A percentile compares a stretch with the other conserved stretches of the same genome.
These are phyloP conservation scores for Microcera coccophila DNA, from an alignment of 2,329 filamentous ascomycete species.

Conservation along the genomic window DNA sequence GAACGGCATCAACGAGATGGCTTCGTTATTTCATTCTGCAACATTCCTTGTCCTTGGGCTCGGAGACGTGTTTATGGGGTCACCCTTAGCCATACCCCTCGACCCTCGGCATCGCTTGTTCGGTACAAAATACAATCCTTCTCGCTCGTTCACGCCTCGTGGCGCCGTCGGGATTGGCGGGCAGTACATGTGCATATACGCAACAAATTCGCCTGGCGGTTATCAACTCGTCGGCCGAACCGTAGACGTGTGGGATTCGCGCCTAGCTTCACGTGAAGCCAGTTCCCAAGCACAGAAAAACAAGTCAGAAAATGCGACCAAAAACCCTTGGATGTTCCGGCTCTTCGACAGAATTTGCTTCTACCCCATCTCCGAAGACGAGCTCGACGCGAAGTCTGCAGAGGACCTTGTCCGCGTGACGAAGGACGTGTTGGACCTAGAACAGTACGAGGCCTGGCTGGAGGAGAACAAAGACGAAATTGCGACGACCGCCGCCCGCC, in stretches of 20 bases:
- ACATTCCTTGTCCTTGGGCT: conserved; percentile 36
- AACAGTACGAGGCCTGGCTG: conserved; percentile 32
- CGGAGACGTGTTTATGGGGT: conserved; percentile 39
- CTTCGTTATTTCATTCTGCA: conserved; percentile 28
- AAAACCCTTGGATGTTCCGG: conserved; percentile 28
- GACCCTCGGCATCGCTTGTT: conserved; percentile 34
- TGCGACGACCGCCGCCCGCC: conserved; percentile 12
- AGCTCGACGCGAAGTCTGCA: conserved; percentile 22
- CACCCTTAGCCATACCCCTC: conserved; percentile 34
- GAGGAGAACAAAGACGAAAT: conserved; percentile 27
- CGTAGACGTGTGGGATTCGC: conserved; percentile 31
- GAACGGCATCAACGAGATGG: conserved; percentile 31
- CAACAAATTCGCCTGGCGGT: conserved; percentile 35
- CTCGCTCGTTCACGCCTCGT: conserved; percentile 35
- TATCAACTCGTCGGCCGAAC: conserved; percentile 38
- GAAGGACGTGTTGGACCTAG: conserved; percentile 28
- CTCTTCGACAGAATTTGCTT: conserved; percentile 34
- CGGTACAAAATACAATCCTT: conserved; percentile 38
- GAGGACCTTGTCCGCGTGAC: conserved; percentile 24
- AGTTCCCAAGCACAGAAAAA: neutral
- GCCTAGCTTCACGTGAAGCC: conserved; percentile 1
- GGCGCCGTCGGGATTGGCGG: conserved; percentile 35
- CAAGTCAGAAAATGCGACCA: neutral
- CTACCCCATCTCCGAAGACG: conserved; percentile 26
- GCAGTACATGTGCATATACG: conserved; percentile 39